phyloP scores from a whole-genome alignment of 192 early-diverging fungal species.

The Backusella parvicylindrica region DNA sequence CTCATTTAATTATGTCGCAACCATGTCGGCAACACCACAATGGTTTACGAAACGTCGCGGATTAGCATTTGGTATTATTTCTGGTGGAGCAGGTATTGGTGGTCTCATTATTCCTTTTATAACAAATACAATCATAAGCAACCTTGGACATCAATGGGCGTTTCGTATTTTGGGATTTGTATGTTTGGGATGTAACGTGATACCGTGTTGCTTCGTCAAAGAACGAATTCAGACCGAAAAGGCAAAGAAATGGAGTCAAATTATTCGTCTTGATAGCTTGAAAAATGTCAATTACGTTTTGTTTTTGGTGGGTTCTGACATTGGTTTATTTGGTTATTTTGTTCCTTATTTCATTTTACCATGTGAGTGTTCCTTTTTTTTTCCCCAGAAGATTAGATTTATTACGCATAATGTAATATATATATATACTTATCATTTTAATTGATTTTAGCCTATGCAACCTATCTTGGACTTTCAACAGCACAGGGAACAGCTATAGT shows the following conservation, averaged over 20 bases:
- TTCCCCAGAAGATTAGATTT: too few species aligned
- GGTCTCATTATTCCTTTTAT: conserved; percentile 62
- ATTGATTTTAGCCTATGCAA: conserved; percentile 17
- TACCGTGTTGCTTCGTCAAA: conserved; percentile 4
- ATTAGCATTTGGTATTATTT: conserved; percentile 50
- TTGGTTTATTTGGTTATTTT: conserved; percentile 21
- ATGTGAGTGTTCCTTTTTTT: background rate
- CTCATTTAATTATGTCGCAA: conserved; percentile 16
- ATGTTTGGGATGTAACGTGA: background rate
- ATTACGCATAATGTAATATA: too few species aligned
- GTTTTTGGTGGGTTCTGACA: conserved; percentile 15
- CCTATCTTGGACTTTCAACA: conserved; percentile 10
- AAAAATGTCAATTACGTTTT: conserved; percentile 16
- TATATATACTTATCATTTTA: too few species aligned
- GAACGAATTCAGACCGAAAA: conserved; percentile 1
- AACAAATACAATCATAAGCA: conserved; percentile 47
- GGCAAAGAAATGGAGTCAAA: conserved; percentile 3
- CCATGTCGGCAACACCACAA: conserved; percentile 41
- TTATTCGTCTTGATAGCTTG: conserved; percentile 13
- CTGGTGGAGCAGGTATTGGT: conserved; percentile 66
- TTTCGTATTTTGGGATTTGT: conserved; percentile 28
- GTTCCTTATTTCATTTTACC: conserved; percentile 28
- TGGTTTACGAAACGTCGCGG: conserved; percentile 57
- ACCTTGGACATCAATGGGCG: conserved; percentile 50
- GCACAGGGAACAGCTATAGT: conserved; percentile 16